These are phyloP conservation scores for Musa balbisiana DNA, from an alignment of 202 grass and related monocot species.

Conservation along the genomic window DNA sequence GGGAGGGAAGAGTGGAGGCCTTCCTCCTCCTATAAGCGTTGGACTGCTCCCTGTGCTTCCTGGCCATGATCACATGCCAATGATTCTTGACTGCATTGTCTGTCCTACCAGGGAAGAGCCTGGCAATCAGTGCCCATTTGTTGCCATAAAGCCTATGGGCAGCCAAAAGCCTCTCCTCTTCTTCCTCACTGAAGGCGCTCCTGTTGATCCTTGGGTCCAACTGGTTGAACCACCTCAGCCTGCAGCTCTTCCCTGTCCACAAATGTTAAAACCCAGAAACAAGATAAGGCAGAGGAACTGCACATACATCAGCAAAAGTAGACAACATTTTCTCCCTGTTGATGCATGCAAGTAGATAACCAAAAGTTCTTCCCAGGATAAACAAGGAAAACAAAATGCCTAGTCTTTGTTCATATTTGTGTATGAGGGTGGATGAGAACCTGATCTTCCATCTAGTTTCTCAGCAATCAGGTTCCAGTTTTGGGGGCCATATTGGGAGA, in stretches of 20 bases:
- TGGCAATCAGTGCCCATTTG: constrained; percentile 86
- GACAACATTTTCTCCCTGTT: too few species aligned
- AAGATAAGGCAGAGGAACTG: not conserved
- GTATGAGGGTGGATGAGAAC: constrained; percentile 16
- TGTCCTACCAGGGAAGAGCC: constrained; percentile 79
- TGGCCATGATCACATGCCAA: constrained; percentile 93
- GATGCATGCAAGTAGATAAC: too few species aligned
- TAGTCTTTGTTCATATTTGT: not conserved
- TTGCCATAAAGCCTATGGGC: constrained; percentile 77
- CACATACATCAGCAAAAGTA: not conserved
- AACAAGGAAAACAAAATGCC: too few species aligned
- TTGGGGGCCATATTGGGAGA: constrained; percentile 55
- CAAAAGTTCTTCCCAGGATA: too few species aligned
- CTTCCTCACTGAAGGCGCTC: constrained; percentile 47
- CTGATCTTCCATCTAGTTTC: constrained; percentile 87
- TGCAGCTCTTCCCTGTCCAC: constrained; percentile 74
- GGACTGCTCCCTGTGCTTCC: constrained; percentile 50
- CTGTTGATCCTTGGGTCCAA: constrained; percentile 84
- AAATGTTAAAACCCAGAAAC: not conserved
- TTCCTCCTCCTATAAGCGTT: constrained; percentile 23
- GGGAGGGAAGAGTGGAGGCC: constrained; percentile 22
- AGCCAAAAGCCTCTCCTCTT: constrained; percentile 74
- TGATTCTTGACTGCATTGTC: constrained; percentile 99
- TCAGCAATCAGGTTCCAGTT: constrained; percentile 99
- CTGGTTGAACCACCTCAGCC: constrained; percentile 97